Evolutionary conservation across 495 filamentous ascomycete species (phyloP), one percentile per base, ranked within the genome.

Genomic region (Daldinia decipiens): DNA sequence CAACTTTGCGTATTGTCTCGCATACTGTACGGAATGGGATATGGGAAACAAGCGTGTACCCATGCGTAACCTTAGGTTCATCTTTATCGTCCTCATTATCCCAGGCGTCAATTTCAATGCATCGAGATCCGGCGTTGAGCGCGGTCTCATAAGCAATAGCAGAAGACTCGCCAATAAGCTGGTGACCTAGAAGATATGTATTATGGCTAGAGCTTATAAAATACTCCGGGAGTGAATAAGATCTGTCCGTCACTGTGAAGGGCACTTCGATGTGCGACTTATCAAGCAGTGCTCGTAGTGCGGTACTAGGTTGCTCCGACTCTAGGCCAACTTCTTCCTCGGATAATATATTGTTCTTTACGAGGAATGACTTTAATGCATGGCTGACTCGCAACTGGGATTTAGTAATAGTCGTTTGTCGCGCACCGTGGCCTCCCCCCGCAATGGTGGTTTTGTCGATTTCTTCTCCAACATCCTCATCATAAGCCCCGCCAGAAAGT

Each of bases 91-190:
- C 82, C 15, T 79, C 71, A 58, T 85, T 77, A 63, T 87, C 84
- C 84, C 85, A 87, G 9, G 83, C 85, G 62, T 87, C 85, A 40
- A 87, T 87, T 72, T 87, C 85, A n/a, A 87, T 82, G 63, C 85
- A 87, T 13, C 85, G 70, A 6, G 85, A 82, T 17, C 85, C 85
- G 4, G 84, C 78, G 5, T 71, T 74, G 17, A 87, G 77, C 0
- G 83, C 82, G 3, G 75, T 81, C 61, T 84, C 78, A 65, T 88
- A 88, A 8, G 83, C 82, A 2, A 65, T 63, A 39, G 81, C 80
- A 1, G 76, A 80, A n/a, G 83, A 85, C 26, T 71, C 70, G 8
- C 86, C 85, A 19, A 72, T 80, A 5, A 88, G 80, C 74, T 88
- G 85, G 74, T 87, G 83, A 4, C 82, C 84, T 55, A 83, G 76